phyloP scores from a whole-genome alignment of 2,329 filamentous ascomycete species.

The Huntiella savannae region DNA sequence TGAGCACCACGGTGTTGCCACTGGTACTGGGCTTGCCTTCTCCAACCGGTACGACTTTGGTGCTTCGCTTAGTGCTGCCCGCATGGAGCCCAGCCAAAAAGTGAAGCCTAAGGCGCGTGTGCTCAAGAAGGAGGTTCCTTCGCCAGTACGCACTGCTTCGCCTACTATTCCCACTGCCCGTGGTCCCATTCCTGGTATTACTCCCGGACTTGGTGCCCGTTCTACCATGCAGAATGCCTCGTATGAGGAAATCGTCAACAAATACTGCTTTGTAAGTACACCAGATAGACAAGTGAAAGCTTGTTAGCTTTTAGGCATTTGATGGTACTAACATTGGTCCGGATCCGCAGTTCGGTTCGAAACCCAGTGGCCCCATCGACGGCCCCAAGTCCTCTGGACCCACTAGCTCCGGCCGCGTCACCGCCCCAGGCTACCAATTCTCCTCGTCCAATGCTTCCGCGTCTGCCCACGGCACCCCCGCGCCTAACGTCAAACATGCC shows the following conservation, averaged over 20 bases:
- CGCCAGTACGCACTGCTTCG: slow-evolving; percentile 4
- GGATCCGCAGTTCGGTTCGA: slow-evolving; percentile 11
- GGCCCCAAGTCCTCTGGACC: slow-evolving; percentile 2
- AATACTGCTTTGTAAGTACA: slow-evolving; percentile 96
- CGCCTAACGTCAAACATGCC: slow-evolving; percentile 15
- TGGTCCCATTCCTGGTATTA: slow-evolving; percentile 16
- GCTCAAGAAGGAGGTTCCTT: slow-evolving; percentile 35
- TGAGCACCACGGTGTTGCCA: slow-evolving; percentile 7
- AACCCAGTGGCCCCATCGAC: slow-evolving; percentile 4
- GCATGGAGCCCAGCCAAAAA: slow-evolving; percentile 28
- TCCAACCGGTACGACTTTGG: slow-evolving; percentile 91
- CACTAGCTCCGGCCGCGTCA: background rate
- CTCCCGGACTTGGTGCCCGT: slow-evolving; percentile 30
- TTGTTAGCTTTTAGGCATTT: background rate
- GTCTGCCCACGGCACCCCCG: background rate
- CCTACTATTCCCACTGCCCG: slow-evolving; percentile 3
- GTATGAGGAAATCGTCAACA: slow-evolving; percentile 93
- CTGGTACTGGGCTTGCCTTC: slow-evolving; percentile 34
- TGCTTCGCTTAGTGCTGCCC: slow-evolving; percentile 71
- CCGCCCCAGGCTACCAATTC: background rate
- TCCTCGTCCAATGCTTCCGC: background rate
- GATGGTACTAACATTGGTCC: slow-evolving; percentile 13
- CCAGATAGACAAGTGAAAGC: background rate
- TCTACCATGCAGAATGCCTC: slow-evolving; percentile 59
- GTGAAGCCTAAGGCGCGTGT: slow-evolving; percentile 4